Evolutionary conservation across 2,329 filamentous ascomycete species (phyloP).

Genomic region (Polychaeton citri): DNA sequence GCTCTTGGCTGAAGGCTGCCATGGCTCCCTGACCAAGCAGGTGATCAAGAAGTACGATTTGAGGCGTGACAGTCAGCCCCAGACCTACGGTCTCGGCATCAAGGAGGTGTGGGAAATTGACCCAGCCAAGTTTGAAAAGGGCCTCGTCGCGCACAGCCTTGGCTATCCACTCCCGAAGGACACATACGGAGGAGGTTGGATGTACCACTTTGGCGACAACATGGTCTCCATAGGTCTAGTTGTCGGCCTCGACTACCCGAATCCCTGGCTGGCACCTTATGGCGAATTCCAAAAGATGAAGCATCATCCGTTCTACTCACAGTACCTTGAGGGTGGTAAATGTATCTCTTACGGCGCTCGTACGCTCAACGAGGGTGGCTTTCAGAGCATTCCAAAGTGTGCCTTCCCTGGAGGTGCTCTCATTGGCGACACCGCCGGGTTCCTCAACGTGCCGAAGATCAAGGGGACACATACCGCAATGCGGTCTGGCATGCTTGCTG

Average conservation of each 20-base stretch:
- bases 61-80: conserved; percentile 74
- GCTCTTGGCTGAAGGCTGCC: conserved; percentile 86
- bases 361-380: conserved; percentile 84
- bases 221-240: conserved; percentile 86
- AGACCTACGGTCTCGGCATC: conserved; percentile 87
- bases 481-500: conserved; percentile 93
- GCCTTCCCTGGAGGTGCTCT: conserved; percentile 91
- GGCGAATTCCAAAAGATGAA: conserved; percentile 98
- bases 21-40: conserved; percentile 90
- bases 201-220: conserved; percentile 99
- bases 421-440: conserved; percentile 91
- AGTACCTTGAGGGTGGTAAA: conserved; percentile 85
- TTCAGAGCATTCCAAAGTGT: conserved; percentile 94
- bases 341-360: conserved; percentile 94
- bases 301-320: conserved; percentile 80
- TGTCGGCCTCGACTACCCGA: conserved; percentile 85
- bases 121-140: conserved; percentile 81
- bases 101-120: conserved; percentile 98
- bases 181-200: conserved; percentile 94
- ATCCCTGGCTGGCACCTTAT: conserved; percentile 93
- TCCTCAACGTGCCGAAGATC: conserved; percentile 95
- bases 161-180: conserved; percentile 80
- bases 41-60: conserved; percentile 90
- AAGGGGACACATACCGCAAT: conserved; percentile 98
- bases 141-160: conserved; percentile 77